Evolutionary conservation across 331 rosid genomes (phyloP), one percentile per base, ranked within the genome.

Genomic region (Telfairia occidentalis): DNA sequence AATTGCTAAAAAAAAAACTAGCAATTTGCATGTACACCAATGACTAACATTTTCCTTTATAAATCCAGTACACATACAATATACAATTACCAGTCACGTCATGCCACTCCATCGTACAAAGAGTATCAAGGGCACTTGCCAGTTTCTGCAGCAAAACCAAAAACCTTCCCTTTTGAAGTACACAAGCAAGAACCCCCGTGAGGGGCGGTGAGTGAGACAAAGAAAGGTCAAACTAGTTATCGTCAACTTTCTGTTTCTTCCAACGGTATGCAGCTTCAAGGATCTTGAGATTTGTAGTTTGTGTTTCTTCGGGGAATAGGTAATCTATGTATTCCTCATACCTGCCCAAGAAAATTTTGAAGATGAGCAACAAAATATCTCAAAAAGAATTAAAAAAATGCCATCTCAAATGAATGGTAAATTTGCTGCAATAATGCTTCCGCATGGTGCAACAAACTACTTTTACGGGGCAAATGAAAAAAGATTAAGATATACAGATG

Each of bases 201-300:
- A 11, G 35, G 54, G 30, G 37, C 5, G 0, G 53, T 21, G 21
- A 40, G 15, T 38, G 37, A 43, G 5, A 69, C 38, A 26, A 59
- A 29, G 35, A 67, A 42, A 43, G 35, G 55, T 23, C 74, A 43
- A 43, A 43, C 18, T 48, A 70, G 46, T 29, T 46, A 46, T 70
- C 73, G 15, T 42, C 79, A 64, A 82, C 64, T 58, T 86, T 94
- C 75, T 88, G 98, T 85, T 81, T 91, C 89, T 94, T 94, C 97
- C 98, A 91, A 76, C 79, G 87, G 78, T 90, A 91, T 4, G 98
- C 98, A 16, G 98, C 98, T 81, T 94, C 97, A 83, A 94, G 79
- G 57, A 91, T 90, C 87, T 89, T 89, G 71, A 91, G 92, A 84
- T 88, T 91, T 9, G 97, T 88, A 2, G 93, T 88, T 81, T 88